These are phyloP conservation scores for Backusella sp. DNA, from an alignment of 192 early-diverging fungal species.

Conservation along the genomic window DNA sequence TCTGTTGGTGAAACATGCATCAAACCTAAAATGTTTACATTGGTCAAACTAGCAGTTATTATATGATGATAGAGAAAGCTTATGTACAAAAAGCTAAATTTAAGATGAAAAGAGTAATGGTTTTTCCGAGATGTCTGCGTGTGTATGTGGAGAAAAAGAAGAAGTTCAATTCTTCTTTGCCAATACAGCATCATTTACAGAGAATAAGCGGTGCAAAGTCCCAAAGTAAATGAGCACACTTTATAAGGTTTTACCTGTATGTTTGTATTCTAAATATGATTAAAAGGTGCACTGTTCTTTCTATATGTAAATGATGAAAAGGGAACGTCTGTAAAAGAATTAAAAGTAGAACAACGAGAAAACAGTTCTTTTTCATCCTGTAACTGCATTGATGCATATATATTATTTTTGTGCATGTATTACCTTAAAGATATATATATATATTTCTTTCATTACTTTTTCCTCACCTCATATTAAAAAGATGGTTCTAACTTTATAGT, in stretches of 20 bases:
- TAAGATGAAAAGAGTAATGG: not conserved
- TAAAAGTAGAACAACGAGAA: not conserved
- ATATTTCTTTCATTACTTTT: not conserved
- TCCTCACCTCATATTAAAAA: not conserved
- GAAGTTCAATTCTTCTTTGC: too few relatives aligned
- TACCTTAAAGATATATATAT: not conserved
- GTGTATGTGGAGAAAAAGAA: not conserved
- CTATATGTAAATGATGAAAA: too few relatives aligned
- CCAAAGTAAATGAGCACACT: too few relatives aligned
- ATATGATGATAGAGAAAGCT: not conserved
- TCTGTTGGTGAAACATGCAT: not conserved
- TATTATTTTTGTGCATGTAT: not conserved
- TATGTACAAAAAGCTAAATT: not conserved
- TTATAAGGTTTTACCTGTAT: too few relatives aligned
- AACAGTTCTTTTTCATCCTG: not conserved
- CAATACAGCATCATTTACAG: too few relatives aligned
- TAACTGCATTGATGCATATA: not conserved
- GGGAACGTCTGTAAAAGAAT: not conserved
- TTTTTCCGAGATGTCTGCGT: not conserved
- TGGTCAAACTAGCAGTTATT: not conserved
- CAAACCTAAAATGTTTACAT: slow-evolving; percentile 1
- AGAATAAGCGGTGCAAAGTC: too few relatives aligned
- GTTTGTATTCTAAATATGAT: too few relatives aligned
- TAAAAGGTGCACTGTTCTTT: too few relatives aligned
- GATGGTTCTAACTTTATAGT: not conserved